Evolutionary conservation across 768 basidiomycete genomes (phyloP).

Genomic region (Clitopilus passeckerianus): DNA sequence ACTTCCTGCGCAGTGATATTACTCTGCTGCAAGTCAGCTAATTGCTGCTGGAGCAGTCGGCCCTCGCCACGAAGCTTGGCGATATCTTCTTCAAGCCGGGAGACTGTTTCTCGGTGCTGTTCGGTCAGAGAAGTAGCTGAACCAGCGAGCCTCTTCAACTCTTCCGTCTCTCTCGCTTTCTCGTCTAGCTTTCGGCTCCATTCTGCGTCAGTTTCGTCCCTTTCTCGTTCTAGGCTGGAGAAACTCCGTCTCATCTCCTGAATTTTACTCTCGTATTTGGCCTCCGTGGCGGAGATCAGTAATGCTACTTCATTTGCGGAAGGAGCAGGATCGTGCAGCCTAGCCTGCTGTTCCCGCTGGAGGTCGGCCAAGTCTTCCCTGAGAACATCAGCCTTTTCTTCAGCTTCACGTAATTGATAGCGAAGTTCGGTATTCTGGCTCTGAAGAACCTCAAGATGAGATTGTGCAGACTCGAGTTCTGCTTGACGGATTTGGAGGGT

Average conservation of each 20-base stretch:
- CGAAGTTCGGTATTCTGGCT: constrained; percentile 80
- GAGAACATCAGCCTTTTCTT: constrained; percentile 66
- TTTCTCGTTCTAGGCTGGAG: constrained; percentile 67
- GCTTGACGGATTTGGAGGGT: constrained; percentile 85
- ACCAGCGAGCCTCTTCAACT: constrained; percentile 55
- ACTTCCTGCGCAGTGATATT: constrained; percentile 46
- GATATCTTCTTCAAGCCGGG: constrained; percentile 50
- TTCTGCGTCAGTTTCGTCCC: constrained; percentile 81
- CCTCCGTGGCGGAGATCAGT: constrained; percentile 68
- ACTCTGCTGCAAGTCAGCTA: constrained; percentile 50
- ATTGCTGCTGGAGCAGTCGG: constrained; percentile 42
- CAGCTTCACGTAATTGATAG: constrained; percentile 79
- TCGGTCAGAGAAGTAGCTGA: constrained; percentile 56
- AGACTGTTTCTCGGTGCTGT: constrained; percentile 47
- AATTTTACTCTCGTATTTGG: constrained; percentile 72
- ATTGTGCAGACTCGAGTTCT: constrained; percentile 80
- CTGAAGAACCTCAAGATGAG: constrained; percentile 68
- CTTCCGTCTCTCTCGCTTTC: constrained; percentile 74
- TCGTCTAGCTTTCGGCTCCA: constrained; percentile 84
- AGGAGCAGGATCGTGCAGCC: constrained; percentile 35
- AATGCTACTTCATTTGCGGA: constrained; percentile 68
- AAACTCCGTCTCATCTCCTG: constrained; percentile 67
- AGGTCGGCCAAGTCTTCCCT: constrained; percentile 66
- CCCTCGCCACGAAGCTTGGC: constrained; percentile 44
- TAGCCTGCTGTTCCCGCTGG: constrained; percentile 51